These are phyloP conservation scores for Kluyveromyces siamensis DNA, from an alignment of 805 yeast genomes.

Conservation along the genomic window DNA sequence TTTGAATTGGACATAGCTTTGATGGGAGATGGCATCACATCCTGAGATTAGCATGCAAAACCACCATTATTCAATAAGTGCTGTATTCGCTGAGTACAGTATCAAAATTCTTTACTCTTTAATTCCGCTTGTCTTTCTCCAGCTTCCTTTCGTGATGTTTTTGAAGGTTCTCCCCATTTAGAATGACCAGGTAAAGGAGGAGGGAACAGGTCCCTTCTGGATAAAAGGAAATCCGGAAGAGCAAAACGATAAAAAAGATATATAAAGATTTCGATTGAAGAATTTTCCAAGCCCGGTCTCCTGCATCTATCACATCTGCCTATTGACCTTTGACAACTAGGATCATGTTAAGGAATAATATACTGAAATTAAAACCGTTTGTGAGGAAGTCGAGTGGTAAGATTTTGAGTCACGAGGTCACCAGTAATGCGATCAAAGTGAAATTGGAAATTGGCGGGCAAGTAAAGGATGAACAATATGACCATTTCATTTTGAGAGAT, in stretches of 20 bases:
- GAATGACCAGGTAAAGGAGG: not conserved
- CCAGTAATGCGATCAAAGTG: not conserved
- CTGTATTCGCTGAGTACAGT: no score
- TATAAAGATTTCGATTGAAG: not conserved
- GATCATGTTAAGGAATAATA: not conserved
- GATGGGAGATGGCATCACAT: no score
- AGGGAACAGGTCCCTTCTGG: not conserved
- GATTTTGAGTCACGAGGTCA: not conserved
- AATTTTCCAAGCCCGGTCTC: no score
- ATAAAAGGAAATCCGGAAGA: not conserved
- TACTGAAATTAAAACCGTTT: not conserved
- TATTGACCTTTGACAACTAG: no score
- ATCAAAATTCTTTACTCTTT: no score
- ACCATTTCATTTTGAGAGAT: conserved; percentile 55
- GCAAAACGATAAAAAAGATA: not conserved
- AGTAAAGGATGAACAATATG: conserved; percentile 19
- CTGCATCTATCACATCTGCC: no score
- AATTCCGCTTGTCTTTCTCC: not conserved
- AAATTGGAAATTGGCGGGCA: not conserved
- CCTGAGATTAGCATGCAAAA: no score
- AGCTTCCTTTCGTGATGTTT: not conserved
- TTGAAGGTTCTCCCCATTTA: not conserved
- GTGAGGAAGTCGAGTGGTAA: not conserved
- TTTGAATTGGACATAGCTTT: no score
- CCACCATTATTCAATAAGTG: no score